phyloP scores from a whole-genome alignment of 225 moss, liverwort and hornwort species.

The Climacium dendroides region DNA sequence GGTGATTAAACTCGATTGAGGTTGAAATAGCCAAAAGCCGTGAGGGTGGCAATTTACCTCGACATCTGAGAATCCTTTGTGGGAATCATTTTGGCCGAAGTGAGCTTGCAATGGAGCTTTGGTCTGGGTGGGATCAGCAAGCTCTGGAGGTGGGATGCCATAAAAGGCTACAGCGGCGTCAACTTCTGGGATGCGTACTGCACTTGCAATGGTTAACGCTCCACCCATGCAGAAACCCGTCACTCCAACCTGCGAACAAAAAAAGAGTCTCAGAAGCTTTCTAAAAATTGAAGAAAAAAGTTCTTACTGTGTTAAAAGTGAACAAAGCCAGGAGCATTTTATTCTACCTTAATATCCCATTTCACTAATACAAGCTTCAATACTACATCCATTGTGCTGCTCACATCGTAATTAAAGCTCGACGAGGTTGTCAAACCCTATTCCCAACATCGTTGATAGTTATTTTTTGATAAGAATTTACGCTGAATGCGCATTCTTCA shows the following conservation, averaged over 20 bases:
- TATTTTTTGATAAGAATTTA: neutral
- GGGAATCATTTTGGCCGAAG: constrained; percentile 52
- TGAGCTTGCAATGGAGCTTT: constrained; percentile 82
- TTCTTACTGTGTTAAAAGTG: neutral
- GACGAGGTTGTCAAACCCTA: neutral
- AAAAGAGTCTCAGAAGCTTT: neutral
- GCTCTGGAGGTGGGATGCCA: constrained; percentile 56
- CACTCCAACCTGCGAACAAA: constrained; percentile 52
- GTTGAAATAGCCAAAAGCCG: neutral
- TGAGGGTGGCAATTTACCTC: constrained; percentile 23
- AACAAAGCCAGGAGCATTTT: neutral
- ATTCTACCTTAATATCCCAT: no score
- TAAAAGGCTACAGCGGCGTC: constrained; percentile 72
- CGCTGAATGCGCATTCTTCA: neutral
- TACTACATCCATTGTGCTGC: neutral
- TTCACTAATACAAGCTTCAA: neutral
- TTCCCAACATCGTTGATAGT: neutral
- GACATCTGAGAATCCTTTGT: constrained; percentile 58
- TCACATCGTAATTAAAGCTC: neutral
- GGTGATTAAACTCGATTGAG: neutral
- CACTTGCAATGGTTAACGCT: constrained; percentile 59
- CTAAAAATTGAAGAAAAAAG: neutral
- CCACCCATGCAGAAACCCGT: constrained; percentile 90
- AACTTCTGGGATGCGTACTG: constrained; percentile 52
- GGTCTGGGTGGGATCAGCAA: constrained; percentile 59